These are phyloP conservation scores for Rosellinia necatrix DNA, from an alignment of 2,329 filamentous ascomycete genomes.

Conservation along the genomic window DNA sequence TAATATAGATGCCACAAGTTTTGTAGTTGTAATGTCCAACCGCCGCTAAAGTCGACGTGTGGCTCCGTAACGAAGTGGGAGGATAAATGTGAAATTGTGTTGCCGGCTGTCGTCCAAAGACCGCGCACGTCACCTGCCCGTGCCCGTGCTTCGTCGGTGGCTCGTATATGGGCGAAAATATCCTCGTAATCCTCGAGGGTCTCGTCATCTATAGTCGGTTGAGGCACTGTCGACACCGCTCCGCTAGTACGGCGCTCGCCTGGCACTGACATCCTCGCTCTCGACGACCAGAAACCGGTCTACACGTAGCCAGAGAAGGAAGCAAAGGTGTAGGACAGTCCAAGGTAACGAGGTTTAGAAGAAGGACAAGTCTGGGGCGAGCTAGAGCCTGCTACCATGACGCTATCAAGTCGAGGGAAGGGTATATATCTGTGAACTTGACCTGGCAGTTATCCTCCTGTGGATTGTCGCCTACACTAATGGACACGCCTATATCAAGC, in stretches of 20 bases:
- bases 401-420: not conserved
- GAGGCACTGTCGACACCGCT: constrained; percentile 5
- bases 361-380: not conserved
- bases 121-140: constrained; percentile 27
- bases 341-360: not conserved
- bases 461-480: not conserved
- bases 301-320: not conserved
- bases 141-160: constrained; percentile 26
- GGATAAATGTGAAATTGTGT: constrained; percentile 30
- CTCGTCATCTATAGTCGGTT: constrained; percentile 21
- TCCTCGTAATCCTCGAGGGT: constrained; percentile 25
- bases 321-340: not conserved
- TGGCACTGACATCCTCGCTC: constrained; percentile 25
- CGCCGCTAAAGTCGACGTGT: constrained; percentile 28
- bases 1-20: constrained; percentile 34
- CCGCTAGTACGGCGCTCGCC: constrained; percentile 6
- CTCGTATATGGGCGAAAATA: constrained; percentile 30
- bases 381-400: not conserved
- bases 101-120: constrained; percentile 29
- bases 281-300: not conserved
- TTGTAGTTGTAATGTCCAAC: constrained; percentile 30
- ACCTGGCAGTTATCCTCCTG: not conserved
- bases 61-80: constrained; percentile 32
- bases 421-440: constrained; percentile 12
- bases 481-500: not conserved